A percentile compares a stretch with the other conserved stretches of the same genome.
phyloP scores from a whole-genome alignment of 2,329 filamentous ascomycete species.

The Eutypa lata region DNA sequence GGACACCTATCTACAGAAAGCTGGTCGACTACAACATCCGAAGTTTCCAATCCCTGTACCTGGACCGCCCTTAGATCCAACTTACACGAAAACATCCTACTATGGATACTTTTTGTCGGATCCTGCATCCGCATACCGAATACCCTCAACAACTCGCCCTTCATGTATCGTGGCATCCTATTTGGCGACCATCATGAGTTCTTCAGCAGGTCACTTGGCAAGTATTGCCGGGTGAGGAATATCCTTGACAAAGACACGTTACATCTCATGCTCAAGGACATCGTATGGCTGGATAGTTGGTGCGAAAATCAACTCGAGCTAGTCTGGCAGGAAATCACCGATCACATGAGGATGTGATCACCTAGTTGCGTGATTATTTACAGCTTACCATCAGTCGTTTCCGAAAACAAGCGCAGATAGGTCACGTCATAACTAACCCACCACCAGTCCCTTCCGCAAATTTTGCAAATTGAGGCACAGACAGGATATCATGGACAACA shows the following conservation, averaged over 20 bases:
- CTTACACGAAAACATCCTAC: constrained; percentile 24
- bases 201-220: constrained; percentile 25
- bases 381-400: not conserved
- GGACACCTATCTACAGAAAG: constrained; percentile 11
- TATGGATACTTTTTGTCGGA: constrained; percentile 30
- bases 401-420: not conserved
- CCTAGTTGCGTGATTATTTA: no score
- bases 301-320: constrained; percentile 27
- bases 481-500: not conserved
- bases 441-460: no score
- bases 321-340: constrained; percentile 24
- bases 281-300: constrained; percentile 30
- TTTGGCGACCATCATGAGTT: constrained; percentile 24
- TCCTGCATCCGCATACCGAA: constrained; percentile 26
- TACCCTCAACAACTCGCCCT: constrained; percentile 5
- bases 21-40: constrained; percentile 7
- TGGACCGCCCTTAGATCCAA: constrained; percentile 13
- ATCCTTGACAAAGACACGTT: constrained; percentile 22
- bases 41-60: not conserved
- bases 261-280: constrained; percentile 17
- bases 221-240: constrained; percentile 22
- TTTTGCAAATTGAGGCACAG: no score
- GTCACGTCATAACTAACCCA: no score
- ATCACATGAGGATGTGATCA: constrained; percentile 6
- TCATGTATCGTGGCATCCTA: constrained; percentile 11